phyloP scores from a whole-genome alignment of 2,329 filamentous ascomycete species.

The Apiospora kogelbergensis region DNA sequence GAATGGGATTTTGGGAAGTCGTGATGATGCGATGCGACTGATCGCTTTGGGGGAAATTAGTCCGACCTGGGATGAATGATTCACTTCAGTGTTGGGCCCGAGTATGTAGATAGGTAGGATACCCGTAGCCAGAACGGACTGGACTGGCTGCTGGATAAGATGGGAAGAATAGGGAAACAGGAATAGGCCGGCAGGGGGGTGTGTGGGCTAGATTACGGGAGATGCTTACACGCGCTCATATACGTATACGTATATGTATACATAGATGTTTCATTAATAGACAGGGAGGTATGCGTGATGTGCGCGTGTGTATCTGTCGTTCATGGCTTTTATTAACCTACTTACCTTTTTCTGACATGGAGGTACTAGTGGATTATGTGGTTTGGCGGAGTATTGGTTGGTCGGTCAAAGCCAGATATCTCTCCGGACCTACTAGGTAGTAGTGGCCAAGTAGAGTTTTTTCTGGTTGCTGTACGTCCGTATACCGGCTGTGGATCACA shows the following conservation, averaged over 20 bases:
- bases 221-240: background rate
- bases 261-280: constrained; percentile 8
- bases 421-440: background rate
- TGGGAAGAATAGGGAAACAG: background rate
- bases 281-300: constrained; percentile 4
- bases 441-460: background rate
- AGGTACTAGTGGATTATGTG: background rate
- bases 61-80: constrained; percentile 6
- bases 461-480: background rate
- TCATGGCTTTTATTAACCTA: background rate
- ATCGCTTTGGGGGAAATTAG: constrained; percentile 7
- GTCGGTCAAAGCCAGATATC: background rate
- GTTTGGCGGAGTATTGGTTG: constrained; percentile 2
- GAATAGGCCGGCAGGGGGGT: constrained; percentile 3
- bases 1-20: constrained; percentile 3
- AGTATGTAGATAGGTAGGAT: constrained; percentile 1
- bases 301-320: constrained; percentile 4
- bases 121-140: background rate
- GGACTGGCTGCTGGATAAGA: background rate
- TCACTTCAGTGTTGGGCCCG: constrained; percentile 2
- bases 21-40: constrained; percentile 8
- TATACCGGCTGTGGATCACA: background rate
- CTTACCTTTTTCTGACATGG: constrained; percentile 4
- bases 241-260: background rate
- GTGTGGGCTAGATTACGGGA: background rate